Evolutionary conservation across 495 filamentous ascomycete genomes (phyloP).

Genomic region (Xylaria nigripes): DNA sequence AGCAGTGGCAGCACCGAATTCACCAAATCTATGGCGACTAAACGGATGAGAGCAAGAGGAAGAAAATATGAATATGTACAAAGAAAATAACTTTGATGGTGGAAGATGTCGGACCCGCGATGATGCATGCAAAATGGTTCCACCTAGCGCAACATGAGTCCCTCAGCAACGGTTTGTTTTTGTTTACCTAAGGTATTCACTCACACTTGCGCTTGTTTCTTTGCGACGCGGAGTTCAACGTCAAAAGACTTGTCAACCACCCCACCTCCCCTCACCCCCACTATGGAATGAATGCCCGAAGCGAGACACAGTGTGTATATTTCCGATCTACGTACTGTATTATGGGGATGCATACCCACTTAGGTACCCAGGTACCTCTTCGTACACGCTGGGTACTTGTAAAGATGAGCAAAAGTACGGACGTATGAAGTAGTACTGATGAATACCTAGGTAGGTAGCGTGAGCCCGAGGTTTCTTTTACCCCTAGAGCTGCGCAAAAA

Average conservation of each 20-base stretch:
- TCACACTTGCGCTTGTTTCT: neutral
- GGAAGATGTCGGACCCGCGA: neutral
- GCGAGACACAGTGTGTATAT: too few species aligned
- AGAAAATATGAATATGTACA: neutral
- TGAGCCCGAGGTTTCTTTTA: neutral
- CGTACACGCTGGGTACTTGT: neutral
- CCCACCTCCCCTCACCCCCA: neutral
- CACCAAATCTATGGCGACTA: neutral
- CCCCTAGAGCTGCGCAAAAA: neutral
- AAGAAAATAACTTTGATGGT: neutral
- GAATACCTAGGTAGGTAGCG: neutral
- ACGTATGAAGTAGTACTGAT: too few species aligned
- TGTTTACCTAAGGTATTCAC: too few species aligned
- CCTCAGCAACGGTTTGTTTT: conserved; percentile 40
- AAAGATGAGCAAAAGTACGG: too few species aligned
- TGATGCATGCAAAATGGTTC: neutral
- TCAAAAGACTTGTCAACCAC: too few species aligned
- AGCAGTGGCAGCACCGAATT: neutral
- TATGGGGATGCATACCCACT: too few species aligned
- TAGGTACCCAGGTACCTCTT: neutral
- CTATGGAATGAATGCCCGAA: too few species aligned
- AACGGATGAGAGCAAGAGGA: neutral
- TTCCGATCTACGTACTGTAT: too few species aligned
- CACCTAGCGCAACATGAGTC: neutral
- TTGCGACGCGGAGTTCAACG: conserved; percentile 8